Base-by-base conservation (phyloP, 768 basidiomycete species). In the Suillus americanus region DNA sequence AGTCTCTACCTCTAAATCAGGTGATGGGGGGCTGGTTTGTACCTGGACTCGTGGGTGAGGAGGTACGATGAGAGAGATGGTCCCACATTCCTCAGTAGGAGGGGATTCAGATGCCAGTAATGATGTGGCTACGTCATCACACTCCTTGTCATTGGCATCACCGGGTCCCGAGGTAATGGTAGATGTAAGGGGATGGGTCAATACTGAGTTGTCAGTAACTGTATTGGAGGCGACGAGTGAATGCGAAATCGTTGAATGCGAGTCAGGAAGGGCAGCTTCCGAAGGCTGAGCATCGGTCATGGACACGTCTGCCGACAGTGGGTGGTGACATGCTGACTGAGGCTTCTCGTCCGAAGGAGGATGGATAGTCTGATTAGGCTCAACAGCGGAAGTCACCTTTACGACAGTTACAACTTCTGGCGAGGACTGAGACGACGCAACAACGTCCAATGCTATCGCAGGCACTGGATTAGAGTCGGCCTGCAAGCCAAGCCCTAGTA, bases 1-100 rank as follows among this genome's bases (percentile, higher is more conserved):
- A 14, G 59, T 3, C 20, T 64, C 64, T 30, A 45, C 33, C 2
- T 65, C 48, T 23, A 38, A 46, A 37, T 55, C 60, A 18, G 71
- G 66, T n/a, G 68, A 63, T 33, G 66, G 43, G 30, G 51, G 23
- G n/a, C 45, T 69, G 40, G 63, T 46, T 20, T 51, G 50, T 4
- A 54, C 45, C 7, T 66, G 64, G 18, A 38, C 57, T 12, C 23
- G 48, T 54, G 66, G 64, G 46, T 48, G 60, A 35, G 69, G 46
- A 38, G 69, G 46, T 9, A 50, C 38, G 33, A 64, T 60, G 20
- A 60, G 53, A 14, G 64, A 28, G 37, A 65, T n/a, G 37, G 45
- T 1, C 18, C n/a, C 55, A 23, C 33, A 37, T 45, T 37, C 56
- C 40, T 43, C 71, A 37, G 20, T 28, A n/a, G 16, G n/a, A 14